Evolutionary conservation across 345 rosid species (phyloP).

Genomic region (Ricinus communis): DNA sequence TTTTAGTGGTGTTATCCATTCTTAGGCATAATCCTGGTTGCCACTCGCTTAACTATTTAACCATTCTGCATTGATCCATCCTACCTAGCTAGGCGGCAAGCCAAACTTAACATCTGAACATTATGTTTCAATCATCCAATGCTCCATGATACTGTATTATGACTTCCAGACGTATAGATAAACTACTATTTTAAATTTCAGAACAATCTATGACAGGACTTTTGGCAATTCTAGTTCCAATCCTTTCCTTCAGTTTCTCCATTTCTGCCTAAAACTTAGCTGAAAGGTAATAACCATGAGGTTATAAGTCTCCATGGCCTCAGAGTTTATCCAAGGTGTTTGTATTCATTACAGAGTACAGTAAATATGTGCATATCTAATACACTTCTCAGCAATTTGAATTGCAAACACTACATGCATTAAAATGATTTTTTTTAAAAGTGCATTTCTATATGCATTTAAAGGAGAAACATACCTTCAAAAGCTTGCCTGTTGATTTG

Average conservation of each 20-base stretch:
- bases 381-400: not conserved
- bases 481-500: conserved; percentile 71
- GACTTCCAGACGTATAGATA: too few relatives aligned
- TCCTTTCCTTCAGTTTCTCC: too few relatives aligned
- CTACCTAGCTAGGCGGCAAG: not conserved
- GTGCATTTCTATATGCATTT: not conserved
- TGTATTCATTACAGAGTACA: too few relatives aligned
- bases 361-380: not conserved
- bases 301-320: not conserved
- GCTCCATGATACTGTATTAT: too few relatives aligned
- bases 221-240: too few relatives aligned
- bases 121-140: not conserved
- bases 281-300: not conserved
- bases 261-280: not conserved
- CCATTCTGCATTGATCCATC: not conserved
- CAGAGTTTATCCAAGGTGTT: too few relatives aligned
- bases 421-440: not conserved
- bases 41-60: not conserved
- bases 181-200: too few relatives aligned
- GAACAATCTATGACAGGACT: too few relatives aligned
- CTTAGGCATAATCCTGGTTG: not conserved
- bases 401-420: not conserved
- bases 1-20: too few relatives aligned
- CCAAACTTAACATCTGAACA: not conserved
- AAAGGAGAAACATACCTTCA: conserved; percentile 53